phyloP scores from a whole-genome alignment of 2,329 filamentous ascomycete species.

The Rhynchosporium graminicola region DNA sequence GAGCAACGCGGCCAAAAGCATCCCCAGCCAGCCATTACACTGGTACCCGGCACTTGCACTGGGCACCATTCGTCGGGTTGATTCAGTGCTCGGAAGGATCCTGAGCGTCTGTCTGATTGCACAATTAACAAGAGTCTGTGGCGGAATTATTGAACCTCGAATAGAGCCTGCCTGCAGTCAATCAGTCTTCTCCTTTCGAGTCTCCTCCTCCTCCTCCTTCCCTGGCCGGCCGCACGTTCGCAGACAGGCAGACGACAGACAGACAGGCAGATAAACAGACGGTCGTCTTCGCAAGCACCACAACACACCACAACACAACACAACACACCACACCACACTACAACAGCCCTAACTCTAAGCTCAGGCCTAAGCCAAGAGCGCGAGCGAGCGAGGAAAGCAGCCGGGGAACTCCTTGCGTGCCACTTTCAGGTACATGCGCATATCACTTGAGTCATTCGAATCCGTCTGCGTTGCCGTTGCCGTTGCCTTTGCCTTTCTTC shows the following conservation, averaged over 20 bases:
- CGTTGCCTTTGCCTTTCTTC: no score
- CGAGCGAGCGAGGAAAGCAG: not conserved
- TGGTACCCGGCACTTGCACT: slow-evolving; percentile 33
- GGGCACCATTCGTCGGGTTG: no score
- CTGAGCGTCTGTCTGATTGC: slow-evolving; percentile 15
- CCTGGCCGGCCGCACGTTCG: not conserved
- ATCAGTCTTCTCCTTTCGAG: not conserved
- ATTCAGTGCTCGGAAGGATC: slow-evolving; percentile 27
- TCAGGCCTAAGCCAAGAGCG: no score
- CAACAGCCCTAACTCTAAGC: not conserved
- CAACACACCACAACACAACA: not conserved
- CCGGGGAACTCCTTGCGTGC: slow-evolving; percentile 12
- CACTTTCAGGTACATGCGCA: slow-evolving; percentile 6
- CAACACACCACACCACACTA: no score
- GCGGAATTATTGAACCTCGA: not conserved
- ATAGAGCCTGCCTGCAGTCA: not conserved
- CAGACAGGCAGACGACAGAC: not conserved
- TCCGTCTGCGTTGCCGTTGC: no score
- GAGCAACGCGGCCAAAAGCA: not conserved
- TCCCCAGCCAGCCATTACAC: no score
- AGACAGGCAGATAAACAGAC: not conserved
- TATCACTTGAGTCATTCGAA: not conserved
- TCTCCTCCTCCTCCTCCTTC: not conserved
- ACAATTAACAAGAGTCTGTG: slow-evolving; percentile 12
- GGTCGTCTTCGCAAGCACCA: not conserved